Evolutionary conservation across 805 yeast genomes (phyloP).

Genomic region (Teunomyces kruisii): DNA sequence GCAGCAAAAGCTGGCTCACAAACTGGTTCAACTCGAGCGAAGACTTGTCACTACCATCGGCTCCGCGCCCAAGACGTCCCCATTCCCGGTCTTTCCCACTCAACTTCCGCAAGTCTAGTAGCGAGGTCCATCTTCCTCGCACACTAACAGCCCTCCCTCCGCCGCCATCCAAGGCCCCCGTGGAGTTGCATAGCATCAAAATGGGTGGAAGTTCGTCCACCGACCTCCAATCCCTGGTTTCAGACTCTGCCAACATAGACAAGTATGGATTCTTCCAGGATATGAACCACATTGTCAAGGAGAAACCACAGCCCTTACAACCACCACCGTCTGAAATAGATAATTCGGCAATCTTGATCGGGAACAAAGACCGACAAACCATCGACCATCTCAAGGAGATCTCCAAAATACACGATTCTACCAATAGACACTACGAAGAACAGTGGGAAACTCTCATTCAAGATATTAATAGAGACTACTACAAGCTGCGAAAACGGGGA

Average conservation of each 20-base stretch:
- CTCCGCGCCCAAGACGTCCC: slow-evolving; percentile 11
- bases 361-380: slow-evolving; percentile 13
- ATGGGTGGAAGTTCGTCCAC: background rate
- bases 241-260: slow-evolving; percentile 33
- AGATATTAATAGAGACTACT: slow-evolving; percentile 25
- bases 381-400: slow-evolving; percentile 35
- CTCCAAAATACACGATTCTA: slow-evolving; percentile 45
- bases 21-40: slow-evolving; percentile 15
- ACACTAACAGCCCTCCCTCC: background rate
- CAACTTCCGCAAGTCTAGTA: background rate
- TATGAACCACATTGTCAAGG: slow-evolving; percentile 5
- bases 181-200: slow-evolving; percentile 41
- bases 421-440: slow-evolving; percentile 34
- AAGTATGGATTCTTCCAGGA: slow-evolving; percentile 49
- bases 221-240: background rate
- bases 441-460: slow-evolving; percentile 49
- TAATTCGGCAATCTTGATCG: slow-evolving; percentile 12
- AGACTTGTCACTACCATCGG: slow-evolving; percentile 1
- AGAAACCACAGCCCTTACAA: slow-evolving; percentile 4
- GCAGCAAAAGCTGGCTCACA: slow-evolving; percentile 14
- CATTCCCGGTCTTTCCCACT: slow-evolving; percentile 15
- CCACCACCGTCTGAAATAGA: slow-evolving; percentile 1
- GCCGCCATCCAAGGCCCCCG: slow-evolving; percentile 31
- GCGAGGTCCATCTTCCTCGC: background rate
- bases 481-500: slow-evolving; percentile 12